Evolutionary conservation across 1,284 basidiomycete species (phyloP), one percentile per base, ranked within the genome.

Genomic region (Agaricales sp.): DNA sequence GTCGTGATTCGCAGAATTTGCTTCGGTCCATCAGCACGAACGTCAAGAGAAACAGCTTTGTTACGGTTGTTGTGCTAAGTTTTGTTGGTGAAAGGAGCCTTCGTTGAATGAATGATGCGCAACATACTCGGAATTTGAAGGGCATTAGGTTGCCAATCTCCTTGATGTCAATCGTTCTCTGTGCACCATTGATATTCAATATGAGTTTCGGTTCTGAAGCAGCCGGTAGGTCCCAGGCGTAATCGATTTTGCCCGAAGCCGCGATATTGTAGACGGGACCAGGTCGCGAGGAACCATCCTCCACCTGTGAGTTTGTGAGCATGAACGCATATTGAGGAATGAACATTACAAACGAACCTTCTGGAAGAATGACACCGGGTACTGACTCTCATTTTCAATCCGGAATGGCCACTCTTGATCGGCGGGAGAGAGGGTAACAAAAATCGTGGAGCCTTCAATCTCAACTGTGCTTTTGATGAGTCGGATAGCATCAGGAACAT

Each of bases 201-300:
- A 80, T 67, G 38, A 99, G 73, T 56, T 82, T 84, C 69, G 97
- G 99, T 59, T 88, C 83, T 49, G 71, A 70, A 2, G 84, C 82
- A 6, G 93, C 90, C 1, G 96, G 96, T 55, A 79, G 83, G 63
- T 99, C 96, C 96, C 96, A 99, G 3, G 93, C 87, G 61, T 98
- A 99, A 47, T 76, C 70, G 49, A 77, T 64, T 39, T 70, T 74
- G 4, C 74, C 71, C 45, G 74, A 80, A 6, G 80, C 73, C n/a
- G 68, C 62, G 8, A 92, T 64, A 45, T 69, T 73, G 64, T 92
- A 87, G 43, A 57, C 50, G 47, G 63, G 58, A 43, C 65, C 58
- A 25, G 65, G 56, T 60, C 66, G 74, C 50, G 57, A 67, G 30
- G 55, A 50, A 8, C 44, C 44, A 4, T 45, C 44, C 22, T 45